phyloP scores from a whole-genome alignment of 441 rosid species.

The Populus hybrid region DNA sequence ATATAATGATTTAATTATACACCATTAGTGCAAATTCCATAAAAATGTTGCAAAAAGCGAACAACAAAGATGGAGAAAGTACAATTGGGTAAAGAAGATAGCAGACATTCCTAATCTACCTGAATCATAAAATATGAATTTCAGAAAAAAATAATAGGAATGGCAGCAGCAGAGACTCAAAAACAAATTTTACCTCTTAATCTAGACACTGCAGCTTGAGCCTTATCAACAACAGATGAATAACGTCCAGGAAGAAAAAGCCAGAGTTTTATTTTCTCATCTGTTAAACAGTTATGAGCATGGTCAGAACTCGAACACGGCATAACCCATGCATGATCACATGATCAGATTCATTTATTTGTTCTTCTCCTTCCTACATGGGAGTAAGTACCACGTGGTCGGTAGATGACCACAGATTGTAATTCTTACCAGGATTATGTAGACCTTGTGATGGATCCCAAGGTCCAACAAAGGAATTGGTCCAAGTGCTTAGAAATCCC shows the following conservation, averaged over 20 bases:
- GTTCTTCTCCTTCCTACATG: constrained; percentile 11
- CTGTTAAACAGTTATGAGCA: constrained; percentile 34
- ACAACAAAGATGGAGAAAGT: not conserved
- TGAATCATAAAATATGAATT: not conserved
- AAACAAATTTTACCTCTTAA: constrained; percentile 63
- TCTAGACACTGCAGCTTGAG: constrained; percentile 81
- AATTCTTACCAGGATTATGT: constrained; percentile 87
- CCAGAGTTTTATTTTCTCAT: constrained; percentile 99
- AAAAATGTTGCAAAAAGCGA: not conserved
- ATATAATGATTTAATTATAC: constrained; percentile 5
- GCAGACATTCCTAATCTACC: constrained; percentile 4
- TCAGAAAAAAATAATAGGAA: not conserved
- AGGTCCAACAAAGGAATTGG: constrained; percentile 99
- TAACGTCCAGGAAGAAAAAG: constrained; percentile 92
- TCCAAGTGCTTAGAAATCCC: constrained; percentile 92
- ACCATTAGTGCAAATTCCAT: constrained; percentile 10
- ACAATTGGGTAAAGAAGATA: not conserved
- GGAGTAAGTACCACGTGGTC: not conserved
- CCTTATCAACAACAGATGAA: constrained; percentile 65
- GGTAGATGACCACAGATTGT: constrained; percentile 2
- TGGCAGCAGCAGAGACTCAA: not conserved
- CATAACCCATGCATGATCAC: not conserved
- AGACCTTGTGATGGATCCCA: constrained; percentile 99
- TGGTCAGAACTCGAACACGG: not conserved
- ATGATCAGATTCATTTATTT: not conserved